Evolutionary conservation across 257 asterid genomes (phyloP).

Genomic region (Gentiana macrophylla): DNA sequence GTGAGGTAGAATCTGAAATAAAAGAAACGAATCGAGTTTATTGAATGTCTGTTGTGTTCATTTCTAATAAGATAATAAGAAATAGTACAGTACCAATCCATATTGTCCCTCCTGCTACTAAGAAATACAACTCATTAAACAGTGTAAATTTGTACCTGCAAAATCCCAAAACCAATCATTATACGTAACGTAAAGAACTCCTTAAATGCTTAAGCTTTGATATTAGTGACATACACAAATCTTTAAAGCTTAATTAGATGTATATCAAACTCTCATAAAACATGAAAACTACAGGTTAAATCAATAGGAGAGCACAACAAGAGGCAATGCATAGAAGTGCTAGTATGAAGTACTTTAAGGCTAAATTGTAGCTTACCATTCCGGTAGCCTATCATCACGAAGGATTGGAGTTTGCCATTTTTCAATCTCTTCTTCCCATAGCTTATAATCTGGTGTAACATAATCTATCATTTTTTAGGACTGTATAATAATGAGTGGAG

Average conservation of each 20-base stretch:
- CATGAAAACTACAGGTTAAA: too few species aligned
- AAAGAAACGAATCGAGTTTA: not conserved
- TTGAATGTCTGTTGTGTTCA: not conserved
- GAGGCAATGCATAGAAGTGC: not conserved
- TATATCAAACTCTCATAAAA: too few species aligned
- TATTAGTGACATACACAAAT: too few species aligned
- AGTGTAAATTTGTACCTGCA: slow-evolving; percentile 96
- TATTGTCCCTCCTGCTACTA: slow-evolving; percentile 97
- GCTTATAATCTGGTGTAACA: slow-evolving; percentile 52
- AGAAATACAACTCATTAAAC: slow-evolving; percentile 94
- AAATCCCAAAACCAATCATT: slow-evolving; percentile 6
- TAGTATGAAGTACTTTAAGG: not conserved
- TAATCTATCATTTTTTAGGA: not conserved
- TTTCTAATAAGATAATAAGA: not conserved
- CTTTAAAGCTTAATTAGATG: not conserved
- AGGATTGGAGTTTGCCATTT: slow-evolving; percentile 97
- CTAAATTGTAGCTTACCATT: slow-evolving; percentile 50
- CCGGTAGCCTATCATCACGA: slow-evolving; percentile 70
- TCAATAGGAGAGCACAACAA: not conserved
- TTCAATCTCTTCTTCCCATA: slow-evolving; percentile 98
- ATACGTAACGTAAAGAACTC: not conserved
- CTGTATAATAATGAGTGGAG: not conserved
- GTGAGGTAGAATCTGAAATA: slow-evolving; percentile 51
- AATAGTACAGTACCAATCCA: slow-evolving; percentile 73
- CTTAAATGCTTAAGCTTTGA: too few species aligned